A percentile compares a stretch with the other conserved stretches of the same genome.
Evolutionary conservation across 768 basidiomycete species (phyloP).

Genomic region (Leccinum imitatum): DNA sequence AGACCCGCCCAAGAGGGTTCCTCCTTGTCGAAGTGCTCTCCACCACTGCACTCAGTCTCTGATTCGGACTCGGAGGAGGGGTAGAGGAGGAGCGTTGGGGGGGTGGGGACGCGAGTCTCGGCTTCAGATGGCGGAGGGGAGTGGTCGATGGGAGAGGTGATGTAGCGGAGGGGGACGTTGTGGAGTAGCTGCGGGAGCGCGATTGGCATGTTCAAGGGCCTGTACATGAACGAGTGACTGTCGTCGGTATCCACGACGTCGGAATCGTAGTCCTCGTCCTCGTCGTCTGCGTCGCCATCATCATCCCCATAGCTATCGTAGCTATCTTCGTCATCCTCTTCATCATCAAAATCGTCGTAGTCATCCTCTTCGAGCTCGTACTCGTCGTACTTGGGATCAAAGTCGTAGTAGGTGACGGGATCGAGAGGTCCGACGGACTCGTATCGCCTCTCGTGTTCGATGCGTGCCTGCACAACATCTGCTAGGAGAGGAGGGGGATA

Average conservation of each 20-base stretch:
- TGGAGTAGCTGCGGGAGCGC: slow-evolving; percentile 7
- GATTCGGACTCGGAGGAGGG: neutral
- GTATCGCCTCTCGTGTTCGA: neutral
- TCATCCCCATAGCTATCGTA: neutral
- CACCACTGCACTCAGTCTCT: neutral
- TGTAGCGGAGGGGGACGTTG: neutral
- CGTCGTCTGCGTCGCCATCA: neutral
- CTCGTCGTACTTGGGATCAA: neutral
- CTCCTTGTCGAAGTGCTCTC: neutral
- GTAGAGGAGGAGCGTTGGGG: neutral
- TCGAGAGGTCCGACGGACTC: slow-evolving; percentile 3
- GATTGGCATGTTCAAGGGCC: neutral
- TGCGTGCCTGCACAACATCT: neutral
- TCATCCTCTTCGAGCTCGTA: neutral
- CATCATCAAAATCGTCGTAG: neutral
- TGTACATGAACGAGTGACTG: neutral
- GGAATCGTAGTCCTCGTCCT: neutral
- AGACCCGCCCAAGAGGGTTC: neutral
- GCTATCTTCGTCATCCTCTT: neutral
- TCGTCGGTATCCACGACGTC: neutral
- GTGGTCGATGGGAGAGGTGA: neutral
- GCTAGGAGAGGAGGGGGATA: neutral
- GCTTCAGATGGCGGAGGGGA: neutral
- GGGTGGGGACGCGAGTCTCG: neutral
- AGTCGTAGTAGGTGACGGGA: neutral